Percentiles rank a stretch among this genome's conserved stretches.
Conservation (phyloP, 352 stramenopile species). For the Pythium folliculosum region DNA sequence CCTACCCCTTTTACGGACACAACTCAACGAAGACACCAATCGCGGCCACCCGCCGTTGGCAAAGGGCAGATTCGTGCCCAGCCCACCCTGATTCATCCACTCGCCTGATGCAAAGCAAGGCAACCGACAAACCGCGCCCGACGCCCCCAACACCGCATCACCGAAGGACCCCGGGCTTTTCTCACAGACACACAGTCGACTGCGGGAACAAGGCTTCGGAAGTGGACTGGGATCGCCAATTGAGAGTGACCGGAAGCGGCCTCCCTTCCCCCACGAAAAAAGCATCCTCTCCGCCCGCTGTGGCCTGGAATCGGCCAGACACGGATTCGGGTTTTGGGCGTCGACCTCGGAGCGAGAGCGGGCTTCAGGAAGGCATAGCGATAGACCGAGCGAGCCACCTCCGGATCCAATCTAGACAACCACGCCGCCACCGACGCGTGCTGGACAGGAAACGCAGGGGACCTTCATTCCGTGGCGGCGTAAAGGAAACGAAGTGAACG, state of each 20-base stretch:
- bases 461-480: conserved; percentile 20
- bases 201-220: not conserved
- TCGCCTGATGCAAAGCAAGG: not conserved
- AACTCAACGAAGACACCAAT: conserved; percentile 8
- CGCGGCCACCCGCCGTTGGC: not conserved
- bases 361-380: too few relatives aligned
- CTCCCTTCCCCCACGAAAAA: too few relatives aligned
- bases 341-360: too few relatives aligned
- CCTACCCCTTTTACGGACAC: conserved; percentile 17
- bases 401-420: conserved; percentile 13
- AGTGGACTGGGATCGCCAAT: too few relatives aligned
- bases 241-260: too few relatives aligned
- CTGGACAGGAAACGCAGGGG: conserved; percentile 1
- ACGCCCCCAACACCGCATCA: not conserved
- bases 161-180: not conserved
- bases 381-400: not conserved
- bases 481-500: conserved; percentile 11
- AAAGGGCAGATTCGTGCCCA: not conserved
- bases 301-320: too few relatives aligned
- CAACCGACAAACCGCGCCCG: not conserved
- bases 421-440: too few relatives aligned
- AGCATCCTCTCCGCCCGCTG: too few relatives aligned
- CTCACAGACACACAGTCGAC: not conserved
- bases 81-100: not conserved
- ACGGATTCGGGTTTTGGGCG: too few relatives aligned